These are phyloP conservation scores for Penicillium sp. DNA, from an alignment of 2,329 filamentous ascomycete genomes.

Conservation along the genomic window DNA sequence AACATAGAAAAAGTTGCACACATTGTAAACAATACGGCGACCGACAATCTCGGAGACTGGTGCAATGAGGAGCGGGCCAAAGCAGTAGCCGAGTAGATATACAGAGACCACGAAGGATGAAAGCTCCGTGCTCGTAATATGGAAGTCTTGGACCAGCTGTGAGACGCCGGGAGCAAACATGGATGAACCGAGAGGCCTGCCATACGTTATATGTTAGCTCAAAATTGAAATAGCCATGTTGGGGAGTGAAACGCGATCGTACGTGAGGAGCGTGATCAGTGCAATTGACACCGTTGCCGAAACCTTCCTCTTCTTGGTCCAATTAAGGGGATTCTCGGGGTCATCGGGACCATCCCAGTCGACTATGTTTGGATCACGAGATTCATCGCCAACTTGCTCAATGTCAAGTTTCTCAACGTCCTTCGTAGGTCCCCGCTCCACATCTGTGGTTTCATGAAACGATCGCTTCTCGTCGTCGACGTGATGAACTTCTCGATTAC, in stretches of 20 bases:
- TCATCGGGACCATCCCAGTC: constrained; percentile 64
- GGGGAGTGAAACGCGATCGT: neutral
- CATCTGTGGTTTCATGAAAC: constrained; percentile 8
- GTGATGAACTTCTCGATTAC: constrained; percentile 13
- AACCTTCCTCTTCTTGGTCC: constrained; percentile 47
- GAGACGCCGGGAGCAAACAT: constrained; percentile 52
- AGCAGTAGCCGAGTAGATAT: constrained; percentile 63
- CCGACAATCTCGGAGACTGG: constrained; percentile 69
- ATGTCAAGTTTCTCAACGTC: neutral
- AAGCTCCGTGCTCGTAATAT: constrained; percentile 48
- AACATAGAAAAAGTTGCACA: constrained; percentile 62
- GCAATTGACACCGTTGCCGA: constrained; percentile 53
- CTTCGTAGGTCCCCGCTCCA: constrained; percentile 16
- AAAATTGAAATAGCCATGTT: constrained; percentile 16
- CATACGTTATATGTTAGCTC: neutral
- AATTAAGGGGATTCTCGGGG: constrained; percentile 38
- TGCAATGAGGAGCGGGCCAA: constrained; percentile 62
- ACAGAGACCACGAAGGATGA: constrained; percentile 63
- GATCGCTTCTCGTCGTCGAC: constrained; percentile 14
- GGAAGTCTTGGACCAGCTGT: constrained; percentile 52
- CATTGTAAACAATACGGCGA: constrained; percentile 59
- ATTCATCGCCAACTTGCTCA: neutral
- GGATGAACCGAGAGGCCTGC: constrained; percentile 44
- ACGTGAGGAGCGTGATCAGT: constrained; percentile 43
- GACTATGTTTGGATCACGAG: constrained; percentile 54